Evolutionary conservation across 768 basidiomycete species (phyloP), one percentile per base, ranked within the genome.

Genomic region (Leccinum subtestaceum): DNA sequence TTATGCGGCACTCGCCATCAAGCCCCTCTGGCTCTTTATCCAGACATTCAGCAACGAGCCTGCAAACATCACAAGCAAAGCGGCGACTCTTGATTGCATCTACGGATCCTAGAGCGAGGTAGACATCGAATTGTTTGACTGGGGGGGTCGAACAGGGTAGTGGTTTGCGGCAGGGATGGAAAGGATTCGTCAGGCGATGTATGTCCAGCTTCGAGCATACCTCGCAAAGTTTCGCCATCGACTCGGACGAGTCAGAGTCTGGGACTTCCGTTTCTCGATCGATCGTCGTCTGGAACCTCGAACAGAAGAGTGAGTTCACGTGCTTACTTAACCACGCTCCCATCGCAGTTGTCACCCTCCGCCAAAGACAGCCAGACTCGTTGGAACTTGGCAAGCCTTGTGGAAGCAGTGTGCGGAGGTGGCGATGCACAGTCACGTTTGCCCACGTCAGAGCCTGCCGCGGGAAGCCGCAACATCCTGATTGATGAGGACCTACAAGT

Each of bases 391-490:
- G 21, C 5, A 38, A 17, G 29, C 29, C 29, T 29, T 64, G 87
- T 9, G 38, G 7, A 10, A 29, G 29, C 29, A 17, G n/a, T 38
- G 8, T 38, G 38, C 7, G 1, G 36, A 38, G 15, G 38, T 38
- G 34, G 34, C 34, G 34, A 34, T 34, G 34, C 34, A 13, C 34
- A 11, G 31, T 32, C 34, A 13, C 5, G 34, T 34, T 34, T 34
- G 12, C 32, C 36, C 12, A 36, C 13, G 5, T 36, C 34, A 93
- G 50, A 99, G 82, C 94, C 31, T 11, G 31, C 31, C 31, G 31
- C 10, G 31, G 31, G 31, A 11, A 32, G 31, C 31, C 31, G 31
- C 29, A 31, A 10, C 29, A 31, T 31, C 29, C 29, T 31, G 29
- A 31, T 31, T 31, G 9, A 29, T 31, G 31, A 31, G 31, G 31